Evolutionary conservation across 1,284 basidiomycete species (phyloP), one percentile per base, ranked within the genome.

Genomic region (Sanghuangporus baumii): DNA sequence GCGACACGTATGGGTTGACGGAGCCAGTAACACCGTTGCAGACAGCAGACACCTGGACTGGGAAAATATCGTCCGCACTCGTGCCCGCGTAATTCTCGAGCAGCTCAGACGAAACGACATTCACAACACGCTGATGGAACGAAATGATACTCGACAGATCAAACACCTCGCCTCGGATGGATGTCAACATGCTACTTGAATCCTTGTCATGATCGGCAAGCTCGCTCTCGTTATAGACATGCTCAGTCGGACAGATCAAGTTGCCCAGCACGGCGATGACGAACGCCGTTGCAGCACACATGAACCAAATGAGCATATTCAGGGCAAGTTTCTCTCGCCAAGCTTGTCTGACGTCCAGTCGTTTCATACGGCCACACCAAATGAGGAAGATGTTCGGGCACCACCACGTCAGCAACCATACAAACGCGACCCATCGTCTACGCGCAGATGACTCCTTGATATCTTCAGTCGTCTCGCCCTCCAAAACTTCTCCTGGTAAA

Each of bases 311-410:
- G 75, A 98, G 82, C 65, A 97, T 76, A 76, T 99, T 98, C 74
- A 98, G 86, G 3, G 96, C 93, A 1, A 99, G 81, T 78, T 98
- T 99, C 77, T 99, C 96, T 68, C 96, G 80, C 96, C 96, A 98
- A 0, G 96, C 96, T 76, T 98, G 95, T 50, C 91, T 88, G 47
- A 99, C 83, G 70, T 99, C 97, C 65, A 90, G 76, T 11, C 96
- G 88, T 78, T 98, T 98, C 92, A 99, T 95, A 23, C 93, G 83
- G 1, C 93, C 93, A 61, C 93, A 70, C 73, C 83, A 87, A 16
- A 76, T 79, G 52, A 99, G 78, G 58, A 89, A 74, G 12, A 84
- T 83, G 23, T 83, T 88, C 0, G 96, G 96, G 6, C 94, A 75
- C 90, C 91, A 98, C 79, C 85, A 98, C 0, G 95, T 99, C 59